Evolutionary conservation across 495 filamentous ascomycete genomes (phyloP), one percentile per base, ranked within the genome.

Genomic region (Hyaloscypha finlandica): DNA sequence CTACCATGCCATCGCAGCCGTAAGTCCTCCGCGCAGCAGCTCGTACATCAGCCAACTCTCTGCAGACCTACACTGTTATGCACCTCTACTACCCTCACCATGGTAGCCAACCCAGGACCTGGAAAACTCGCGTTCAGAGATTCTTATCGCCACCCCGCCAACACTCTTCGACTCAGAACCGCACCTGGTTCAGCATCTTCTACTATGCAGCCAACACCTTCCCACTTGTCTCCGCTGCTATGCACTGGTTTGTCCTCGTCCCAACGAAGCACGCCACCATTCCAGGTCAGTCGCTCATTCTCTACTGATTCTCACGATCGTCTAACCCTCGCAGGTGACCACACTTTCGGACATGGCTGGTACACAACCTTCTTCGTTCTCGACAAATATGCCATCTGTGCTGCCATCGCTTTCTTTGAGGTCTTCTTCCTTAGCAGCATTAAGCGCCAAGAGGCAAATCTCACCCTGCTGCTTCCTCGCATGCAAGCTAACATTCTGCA

Each of bases 371-470:
- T 84, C 66, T 77, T 77, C 68, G 70, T 84, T 48, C 65, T 83
- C 67, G 82, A 80, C 63, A 68, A 83, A 29, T 82, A 75, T 70
- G 73, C 57, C 4, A 61, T 81, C 57, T 80, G 78, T 20, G 73
- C 79, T 3, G 33, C 79, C 0, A 75, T 85, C 55, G 81, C 79
- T 14, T 32, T 81, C 11, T 45, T 81, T 45, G 84, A 85, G 71
- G 75, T 85, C 0, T 35, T 78, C 25, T 70, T 78, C 35, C 76
- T 85, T 60, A 83, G 81, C 67, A 82, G 79, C 71, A 81, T 85
- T 68, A 81, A 74, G 45, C 79, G 80, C 59, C 80, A 76, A 66
- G 76, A 74, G 35, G 84, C 84, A 70, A 76, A 74, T 73, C 6
- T 9, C 16, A 1, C 35, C 11, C 35, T 52, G 37, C 19, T 59